Evolutionary conservation across 345 rosid genomes (phyloP), one percentile per base, ranked within the genome.

Genomic region (Salix viminalis): DNA sequence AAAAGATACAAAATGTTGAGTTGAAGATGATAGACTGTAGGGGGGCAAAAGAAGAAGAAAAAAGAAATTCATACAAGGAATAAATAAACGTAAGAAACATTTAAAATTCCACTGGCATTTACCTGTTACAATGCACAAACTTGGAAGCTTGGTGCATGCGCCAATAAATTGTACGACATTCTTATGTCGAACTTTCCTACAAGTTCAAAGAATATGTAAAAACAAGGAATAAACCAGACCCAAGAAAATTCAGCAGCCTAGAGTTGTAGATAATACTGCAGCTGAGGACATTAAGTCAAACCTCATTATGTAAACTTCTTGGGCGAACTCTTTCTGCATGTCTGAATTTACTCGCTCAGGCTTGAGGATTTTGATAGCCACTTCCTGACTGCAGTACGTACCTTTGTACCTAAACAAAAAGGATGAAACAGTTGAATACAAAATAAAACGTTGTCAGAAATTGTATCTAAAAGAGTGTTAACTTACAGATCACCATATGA

Each of bases 291-390:
- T 37, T 42, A 73, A 30, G 41, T 72, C 87, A 77, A 84, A 95
- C 99, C 99, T 91, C 98, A 95, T 90, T 71, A 95, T 95, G 71
- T 77, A 95, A 73, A 95, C 99, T 89, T 95, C 99, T 85, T 93
- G 99, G 26, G 96, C 93, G 84, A 95, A 95, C 84, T 95, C 99
- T 81, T 85, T 91, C 85, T 90, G 93, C 88, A 93, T 56, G 81
- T 93, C 97, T 42, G 93, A 84, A 86, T 90, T 87, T 79, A 93
- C 76, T 66, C 92, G 96, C 84, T 95, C 99, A n/a, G 97, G 85
- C 88, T 93, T 93, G 78, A 95, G 91, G 82, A 95, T 87, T 87
- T 95, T 95, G 81, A 95, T 93, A 69, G 99, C 99, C 62, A 95
- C 98, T 79, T 91, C 99, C 89, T 95, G 99, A 85, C 97, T 88